phyloP scores from a whole-genome alignment of 208 protist genomes.

The Leishmania aethiopica region DNA sequence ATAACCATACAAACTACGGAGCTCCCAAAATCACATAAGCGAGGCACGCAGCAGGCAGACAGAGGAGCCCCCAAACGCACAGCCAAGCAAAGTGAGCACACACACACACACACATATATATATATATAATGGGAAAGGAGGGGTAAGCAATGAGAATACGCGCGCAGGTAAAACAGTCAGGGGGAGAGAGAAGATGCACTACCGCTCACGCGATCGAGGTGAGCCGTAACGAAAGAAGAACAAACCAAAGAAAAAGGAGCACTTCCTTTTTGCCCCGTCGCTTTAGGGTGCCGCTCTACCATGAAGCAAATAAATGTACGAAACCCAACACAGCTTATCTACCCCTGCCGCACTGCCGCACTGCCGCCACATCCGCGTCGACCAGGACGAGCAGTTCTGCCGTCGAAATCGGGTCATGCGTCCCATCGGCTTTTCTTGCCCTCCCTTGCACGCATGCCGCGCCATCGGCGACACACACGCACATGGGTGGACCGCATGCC shows the following conservation, averaged over 20 bases:
- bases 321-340: not conserved
- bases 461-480: not conserved
- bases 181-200: not conserved
- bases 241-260: not conserved
- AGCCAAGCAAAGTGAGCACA: too few relatives aligned
- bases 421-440: not conserved
- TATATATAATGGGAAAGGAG: too few relatives aligned
- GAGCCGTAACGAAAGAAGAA: not conserved
- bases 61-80: too few relatives aligned
- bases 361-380: not conserved
- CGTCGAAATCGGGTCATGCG: not conserved
- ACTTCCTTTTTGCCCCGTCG: not conserved
- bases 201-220: not conserved
- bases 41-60: too few relatives aligned
- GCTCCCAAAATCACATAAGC: too few relatives aligned
- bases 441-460: not conserved
- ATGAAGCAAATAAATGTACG: not conserved
- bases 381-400: not conserved
- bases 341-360: not conserved
- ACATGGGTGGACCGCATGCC: not conserved
- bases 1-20: too few relatives aligned
- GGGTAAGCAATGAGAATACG: not conserved
- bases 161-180: not conserved
- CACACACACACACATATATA: too few relatives aligned
- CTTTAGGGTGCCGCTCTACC: not conserved